Base-by-base conservation (phyloP, 2,329 filamentous ascomycete genomes). In the Fusarium buxicola region DNA sequence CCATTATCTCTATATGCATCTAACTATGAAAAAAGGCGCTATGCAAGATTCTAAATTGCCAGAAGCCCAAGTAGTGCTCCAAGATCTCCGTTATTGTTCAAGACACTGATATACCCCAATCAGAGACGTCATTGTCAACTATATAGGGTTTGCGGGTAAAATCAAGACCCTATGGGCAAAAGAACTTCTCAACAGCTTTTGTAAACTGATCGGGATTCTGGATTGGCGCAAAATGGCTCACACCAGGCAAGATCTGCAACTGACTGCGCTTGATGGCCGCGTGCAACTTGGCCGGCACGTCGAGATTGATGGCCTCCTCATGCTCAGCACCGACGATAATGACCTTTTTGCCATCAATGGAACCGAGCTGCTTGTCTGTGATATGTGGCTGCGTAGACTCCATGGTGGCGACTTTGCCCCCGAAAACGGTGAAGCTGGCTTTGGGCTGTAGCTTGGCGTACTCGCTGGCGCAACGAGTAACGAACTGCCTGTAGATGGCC, bases 211-310 rank as follows among this genome's bases (percentile, higher is more conserved):
- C 67, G 4, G 78, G 76, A 60, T 80, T 73, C 60, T 80, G 78
- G 13, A 79, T 30, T 2, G 78, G 78, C 31, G 77, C 78, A 62
- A 80, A 80, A 57, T 80, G 78, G 57, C 78, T 80, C 7, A 80
- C 78, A 2, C 71, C 73, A 2, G 56, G 70, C 57, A 80, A 59
- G 8, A 74, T 77, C 32, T 72, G 65, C 39, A 77, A 51, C 48
- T 69, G 67, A 54, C 78, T 80, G 4, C 74, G 74, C n/a, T 66
- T 60, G 43, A 80, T 78, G 28, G 75, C 72, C 10, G 58, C 61
- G 51, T 76, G 68, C 50, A 80, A 59, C 58, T 73, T 72, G 3
- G 53, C 60, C 1, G 76, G 74, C 1, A 78, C 77, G 36, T 72
- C 71, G 21, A 69, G 57, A 41, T 77, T 77, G n/a, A 80, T 73